These are phyloP conservation scores for Sarocladiaceae sp. DNA, from an alignment of 2,329 filamentous ascomycete genomes.

Conservation along the genomic window DNA sequence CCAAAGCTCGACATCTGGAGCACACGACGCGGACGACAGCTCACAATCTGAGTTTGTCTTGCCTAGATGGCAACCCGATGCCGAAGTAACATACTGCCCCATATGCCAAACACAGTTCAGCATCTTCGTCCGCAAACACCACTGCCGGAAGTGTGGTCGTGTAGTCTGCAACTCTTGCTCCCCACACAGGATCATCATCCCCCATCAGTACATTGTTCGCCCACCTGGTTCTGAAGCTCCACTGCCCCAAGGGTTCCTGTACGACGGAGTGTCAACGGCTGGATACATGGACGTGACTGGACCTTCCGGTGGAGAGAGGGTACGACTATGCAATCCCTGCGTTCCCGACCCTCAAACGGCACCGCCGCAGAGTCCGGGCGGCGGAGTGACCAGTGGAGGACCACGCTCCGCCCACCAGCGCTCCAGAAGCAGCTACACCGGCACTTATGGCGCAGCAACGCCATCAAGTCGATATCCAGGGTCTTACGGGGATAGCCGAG, in stretches of 20 bases:
- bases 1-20: background rate
- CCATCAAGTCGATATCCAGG: slow-evolving; percentile 5
- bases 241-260: slow-evolving; percentile 29
- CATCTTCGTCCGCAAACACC: slow-evolving; percentile 85
- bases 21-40: background rate
- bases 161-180: slow-evolving; percentile 90
- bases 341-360: slow-evolving; percentile 58
- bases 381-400: slow-evolving; percentile 26
- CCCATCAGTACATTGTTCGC: slow-evolving; percentile 85
- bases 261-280: slow-evolving; percentile 33
- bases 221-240: slow-evolving; percentile 52
- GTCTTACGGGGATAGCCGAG: slow-evolving; percentile 15
- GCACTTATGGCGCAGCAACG: slow-evolving; percentile 22
- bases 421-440: slow-evolving; percentile 40
- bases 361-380: slow-evolving; percentile 42
- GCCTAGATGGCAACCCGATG: slow-evolving; percentile 85
- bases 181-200: slow-evolving; percentile 91
- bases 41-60: slow-evolving; percentile 45
- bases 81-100: slow-evolving; percentile 75
- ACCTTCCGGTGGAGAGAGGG: slow-evolving; percentile 51
- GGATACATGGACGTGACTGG: slow-evolving; percentile 39
- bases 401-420: slow-evolving; percentile 36
- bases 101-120: slow-evolving; percentile 79
- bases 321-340: slow-evolving; percentile 58
- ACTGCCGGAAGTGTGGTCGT: slow-evolving; percentile 90